Percentiles rank a stretch among this genome's conserved stretches.
Evolutionary conservation across 805 yeast genomes (phyloP).

Genomic region (Saccharomycopsis fibuligera): DNA sequence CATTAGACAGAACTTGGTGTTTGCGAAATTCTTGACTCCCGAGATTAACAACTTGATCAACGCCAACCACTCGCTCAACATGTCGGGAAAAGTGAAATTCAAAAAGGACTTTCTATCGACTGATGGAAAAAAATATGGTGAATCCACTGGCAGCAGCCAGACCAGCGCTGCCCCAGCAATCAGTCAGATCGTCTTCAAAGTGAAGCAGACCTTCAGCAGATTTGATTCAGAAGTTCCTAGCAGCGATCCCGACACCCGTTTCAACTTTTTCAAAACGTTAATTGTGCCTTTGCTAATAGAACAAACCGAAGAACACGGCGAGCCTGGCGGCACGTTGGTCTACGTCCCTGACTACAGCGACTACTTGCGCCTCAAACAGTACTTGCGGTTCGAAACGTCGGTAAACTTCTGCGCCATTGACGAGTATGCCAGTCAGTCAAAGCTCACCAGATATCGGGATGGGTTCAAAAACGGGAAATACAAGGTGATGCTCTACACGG

Average conservation of each 20-base stretch:
- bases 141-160: neutral
- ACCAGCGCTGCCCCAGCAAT: conserved; percentile 43
- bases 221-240: conserved; percentile 51
- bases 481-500: conserved; percentile 81
- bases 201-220: conserved; percentile 67
- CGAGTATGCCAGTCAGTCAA: conserved; percentile 75
- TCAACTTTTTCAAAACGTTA: conserved; percentile 70
- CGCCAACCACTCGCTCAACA: conserved; percentile 42
- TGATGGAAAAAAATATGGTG: conserved; percentile 25
- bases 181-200: conserved; percentile 55
- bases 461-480: conserved; percentile 56
- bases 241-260: conserved; percentile 76
- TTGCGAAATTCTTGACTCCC: conserved; percentile 76
- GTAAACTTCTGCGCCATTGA: conserved; percentile 65
- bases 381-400: conserved; percentile 49
- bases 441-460: conserved; percentile 63
- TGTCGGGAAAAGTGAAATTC: conserved; percentile 56
- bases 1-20: conserved; percentile 72
- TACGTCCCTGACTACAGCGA: conserved; percentile 86
- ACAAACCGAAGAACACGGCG: conserved; percentile 30
- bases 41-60: conserved; percentile 58
- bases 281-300: conserved; percentile 58
- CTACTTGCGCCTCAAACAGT: conserved; percentile 69
- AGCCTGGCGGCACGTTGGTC: conserved; percentile 62
- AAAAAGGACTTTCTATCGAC: conserved; percentile 38